These are phyloP conservation scores for Podospora anserina DNA, from an alignment of 495 filamentous ascomycete genomes.

Conservation along the genomic window DNA sequence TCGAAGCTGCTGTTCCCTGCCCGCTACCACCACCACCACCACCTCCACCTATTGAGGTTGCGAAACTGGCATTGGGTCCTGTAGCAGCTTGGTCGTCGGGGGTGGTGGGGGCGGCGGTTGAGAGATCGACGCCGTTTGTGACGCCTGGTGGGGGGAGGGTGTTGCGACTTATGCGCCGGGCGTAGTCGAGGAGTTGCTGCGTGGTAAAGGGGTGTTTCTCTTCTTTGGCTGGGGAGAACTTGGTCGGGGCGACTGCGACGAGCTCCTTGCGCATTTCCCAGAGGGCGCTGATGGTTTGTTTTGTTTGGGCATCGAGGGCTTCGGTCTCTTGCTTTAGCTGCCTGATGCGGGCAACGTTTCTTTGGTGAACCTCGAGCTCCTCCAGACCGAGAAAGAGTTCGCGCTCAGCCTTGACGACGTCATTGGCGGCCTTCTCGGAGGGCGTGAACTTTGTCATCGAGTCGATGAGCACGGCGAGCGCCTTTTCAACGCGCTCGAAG, in stretches of 20 bases:
- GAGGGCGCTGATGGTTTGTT: constrained; percentile 55
- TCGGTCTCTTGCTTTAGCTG: constrained; percentile 58
- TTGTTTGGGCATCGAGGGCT: constrained; percentile 59
- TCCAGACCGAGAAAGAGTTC: constrained; percentile 59
- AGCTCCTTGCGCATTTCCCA: constrained; percentile 67
- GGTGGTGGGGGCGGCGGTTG: constrained; percentile 15
- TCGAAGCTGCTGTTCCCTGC: constrained; percentile 3
- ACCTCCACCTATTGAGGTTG: neutral
- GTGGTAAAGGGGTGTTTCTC: constrained; percentile 52
- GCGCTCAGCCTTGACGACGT: constrained; percentile 65
- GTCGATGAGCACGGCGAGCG: constrained; percentile 63
- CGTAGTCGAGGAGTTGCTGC: constrained; percentile 66
- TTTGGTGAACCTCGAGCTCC: constrained; percentile 65
- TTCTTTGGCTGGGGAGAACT: constrained; percentile 38
- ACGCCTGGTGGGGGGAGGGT: constrained; percentile 65
- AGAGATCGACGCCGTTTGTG: constrained; percentile 35
- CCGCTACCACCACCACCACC: too few species aligned
- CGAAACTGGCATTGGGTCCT: neutral
- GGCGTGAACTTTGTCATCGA: constrained; percentile 78
- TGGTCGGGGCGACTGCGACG: constrained; percentile 53
- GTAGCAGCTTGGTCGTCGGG: constrained; percentile 2
- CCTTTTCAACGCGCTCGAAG: constrained; percentile 66
- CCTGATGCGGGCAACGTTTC: constrained; percentile 61
- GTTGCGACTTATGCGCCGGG: constrained; percentile 67
- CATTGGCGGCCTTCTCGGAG: constrained; percentile 56